A percentile compares a stretch with the other conserved stretches of the same genome.
These are phyloP conservation scores for Nicotiana tabacum DNA, from an alignment of 257 asterid species.

Conservation along the genomic window DNA sequence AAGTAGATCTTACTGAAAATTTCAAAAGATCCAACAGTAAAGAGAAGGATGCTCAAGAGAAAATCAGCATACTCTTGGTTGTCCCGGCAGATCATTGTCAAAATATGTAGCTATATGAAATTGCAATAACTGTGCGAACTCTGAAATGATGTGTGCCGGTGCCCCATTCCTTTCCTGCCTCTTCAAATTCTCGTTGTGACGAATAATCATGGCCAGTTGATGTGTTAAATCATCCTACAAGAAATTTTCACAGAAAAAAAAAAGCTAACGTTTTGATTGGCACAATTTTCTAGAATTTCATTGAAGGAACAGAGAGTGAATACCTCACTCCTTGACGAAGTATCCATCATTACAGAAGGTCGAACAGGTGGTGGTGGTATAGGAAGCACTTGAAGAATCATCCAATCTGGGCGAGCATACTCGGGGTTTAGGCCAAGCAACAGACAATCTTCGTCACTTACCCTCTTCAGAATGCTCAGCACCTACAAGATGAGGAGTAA, in stretches of 20 bases:
- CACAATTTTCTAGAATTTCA: slow-evolving; percentile 1
- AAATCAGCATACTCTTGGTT: slow-evolving; percentile 71
- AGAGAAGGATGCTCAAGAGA: neutral
- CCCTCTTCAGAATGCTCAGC: slow-evolving; percentile 79
- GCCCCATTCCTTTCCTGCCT: slow-evolving; percentile 98
- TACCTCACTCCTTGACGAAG: slow-evolving; percentile 99
- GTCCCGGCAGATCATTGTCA: slow-evolving; percentile 97
- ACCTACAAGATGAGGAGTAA: slow-evolving; percentile 46
- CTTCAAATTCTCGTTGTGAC: slow-evolving; percentile 96
- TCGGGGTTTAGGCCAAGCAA: slow-evolving; percentile 79
- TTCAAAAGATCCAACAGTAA: neutral
- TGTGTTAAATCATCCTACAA: slow-evolving; percentile 98
- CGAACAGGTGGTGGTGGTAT: slow-evolving; percentile 99
- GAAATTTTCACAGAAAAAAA: slow-evolving; percentile 5
- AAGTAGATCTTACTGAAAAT: slow-evolving; percentile 12
- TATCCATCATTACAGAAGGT: slow-evolving; percentile 99
- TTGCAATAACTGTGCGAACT: slow-evolving; percentile 94
- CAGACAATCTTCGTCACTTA: slow-evolving; percentile 86
- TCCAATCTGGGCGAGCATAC: slow-evolving; percentile 99
- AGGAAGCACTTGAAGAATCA: slow-evolving; percentile 99
- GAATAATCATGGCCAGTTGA: slow-evolving; percentile 94
- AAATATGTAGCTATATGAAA: slow-evolving; percentile 99
- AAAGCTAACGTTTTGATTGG: neutral
- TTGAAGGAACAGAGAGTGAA: slow-evolving; percentile 20
- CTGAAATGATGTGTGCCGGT: slow-evolving; percentile 96